Percentiles rank a stretch among this genome's conserved stretches.
Conservation (phyloP, 1,284 basidiomycete genomes). For the Trichosporon inkin region DNA sequence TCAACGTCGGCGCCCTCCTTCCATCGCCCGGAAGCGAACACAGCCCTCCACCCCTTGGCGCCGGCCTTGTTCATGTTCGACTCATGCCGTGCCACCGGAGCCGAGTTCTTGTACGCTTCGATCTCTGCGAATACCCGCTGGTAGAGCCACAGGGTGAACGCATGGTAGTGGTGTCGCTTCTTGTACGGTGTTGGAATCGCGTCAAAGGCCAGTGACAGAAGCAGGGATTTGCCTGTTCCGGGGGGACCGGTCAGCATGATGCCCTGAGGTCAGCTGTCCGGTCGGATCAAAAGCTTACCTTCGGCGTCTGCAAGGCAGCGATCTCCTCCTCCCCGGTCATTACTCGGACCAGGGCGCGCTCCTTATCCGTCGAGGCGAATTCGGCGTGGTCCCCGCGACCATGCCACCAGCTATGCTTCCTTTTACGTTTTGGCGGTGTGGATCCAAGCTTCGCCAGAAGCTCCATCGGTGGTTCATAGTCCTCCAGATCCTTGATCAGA, state of each 20-base stretch:
- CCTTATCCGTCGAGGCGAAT: slow-evolving; percentile 15
- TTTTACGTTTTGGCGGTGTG: slow-evolving; percentile 28
- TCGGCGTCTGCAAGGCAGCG: slow-evolving; percentile 58
- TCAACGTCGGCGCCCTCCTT: slow-evolving; percentile 35
- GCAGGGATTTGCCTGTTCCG: slow-evolving; percentile 59
- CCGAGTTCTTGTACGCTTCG: slow-evolving; percentile 17
- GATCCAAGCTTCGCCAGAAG: slow-evolving; percentile 42
- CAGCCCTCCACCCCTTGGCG: slow-evolving; percentile 42
- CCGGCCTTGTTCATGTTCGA: slow-evolving; percentile 39
- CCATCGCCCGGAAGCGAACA: slow-evolving; percentile 52
- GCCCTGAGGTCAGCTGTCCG: slow-evolving; percentile 35
- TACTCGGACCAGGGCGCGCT: slow-evolving; percentile 54
- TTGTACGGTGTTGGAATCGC: slow-evolving; percentile 61
- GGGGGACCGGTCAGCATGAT: slow-evolving; percentile 56
- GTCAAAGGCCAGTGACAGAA: slow-evolving; percentile 64
- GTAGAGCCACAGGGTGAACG: slow-evolving; percentile 66
- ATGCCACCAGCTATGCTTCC: slow-evolving; percentile 11
- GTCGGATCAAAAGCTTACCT: slow-evolving; percentile 45
- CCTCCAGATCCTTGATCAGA: slow-evolving; percentile 36
- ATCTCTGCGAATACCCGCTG: slow-evolving; percentile 54
- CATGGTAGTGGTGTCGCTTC: slow-evolving; percentile 63
- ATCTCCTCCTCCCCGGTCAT: slow-evolving; percentile 61
- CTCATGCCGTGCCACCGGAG: neutral
- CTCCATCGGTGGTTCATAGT: slow-evolving; percentile 46
- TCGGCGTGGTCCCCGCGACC: slow-evolving; percentile 5